Evolutionary conservation across 345 rosid species (phyloP).

Genomic region (Punica granatum): DNA sequence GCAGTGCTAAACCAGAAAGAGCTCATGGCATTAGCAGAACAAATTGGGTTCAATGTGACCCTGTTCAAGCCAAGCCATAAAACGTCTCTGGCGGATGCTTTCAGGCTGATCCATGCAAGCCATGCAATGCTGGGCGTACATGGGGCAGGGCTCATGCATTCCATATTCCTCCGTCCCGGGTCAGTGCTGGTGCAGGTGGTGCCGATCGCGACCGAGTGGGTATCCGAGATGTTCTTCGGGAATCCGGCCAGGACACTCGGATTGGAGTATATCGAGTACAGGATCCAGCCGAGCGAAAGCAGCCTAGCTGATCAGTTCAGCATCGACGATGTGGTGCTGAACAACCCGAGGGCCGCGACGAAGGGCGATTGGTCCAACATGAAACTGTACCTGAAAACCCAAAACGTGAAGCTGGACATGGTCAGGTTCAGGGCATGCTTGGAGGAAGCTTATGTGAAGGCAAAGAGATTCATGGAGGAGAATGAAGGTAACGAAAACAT

Average conservation of each 20-base stretch:
- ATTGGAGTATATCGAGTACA: conserved; percentile 24
- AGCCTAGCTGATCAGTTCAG: conserved; percentile 20
- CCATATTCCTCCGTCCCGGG: conserved; percentile 18
- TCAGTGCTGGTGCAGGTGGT: conserved; percentile 28
- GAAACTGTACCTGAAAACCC: conserved; percentile 27
- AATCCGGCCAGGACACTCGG: conserved; percentile 23
- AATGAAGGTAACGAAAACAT: not conserved
- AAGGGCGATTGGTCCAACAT: conserved; percentile 21
- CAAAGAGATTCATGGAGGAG: conserved; percentile 34
- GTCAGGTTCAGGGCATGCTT: conserved; percentile 34
- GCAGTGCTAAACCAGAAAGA: conserved; percentile 12
- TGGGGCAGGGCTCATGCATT: conserved; percentile 31
- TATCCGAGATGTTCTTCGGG: conserved; percentile 15
- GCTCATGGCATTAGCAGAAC: conserved; percentile 6
- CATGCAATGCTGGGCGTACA: conserved; percentile 34
- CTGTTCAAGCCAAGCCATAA: conserved; percentile 14
- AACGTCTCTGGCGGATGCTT: conserved; percentile 9
- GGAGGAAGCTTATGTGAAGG: conserved; percentile 24
- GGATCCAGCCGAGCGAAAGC: conserved; percentile 24
- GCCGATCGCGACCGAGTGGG: conserved; percentile 28
- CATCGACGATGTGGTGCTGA: conserved; percentile 7
- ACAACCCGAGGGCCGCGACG: conserved; percentile 15
- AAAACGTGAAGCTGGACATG: conserved; percentile 42
- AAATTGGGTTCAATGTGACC: conserved; percentile 22
- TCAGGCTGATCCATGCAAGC: conserved; percentile 16